Evolutionary conservation across 164 flowering plant species (phyloP), one percentile per base, ranked within the genome.

Genomic region (Macadamia tetraphylla): DNA sequence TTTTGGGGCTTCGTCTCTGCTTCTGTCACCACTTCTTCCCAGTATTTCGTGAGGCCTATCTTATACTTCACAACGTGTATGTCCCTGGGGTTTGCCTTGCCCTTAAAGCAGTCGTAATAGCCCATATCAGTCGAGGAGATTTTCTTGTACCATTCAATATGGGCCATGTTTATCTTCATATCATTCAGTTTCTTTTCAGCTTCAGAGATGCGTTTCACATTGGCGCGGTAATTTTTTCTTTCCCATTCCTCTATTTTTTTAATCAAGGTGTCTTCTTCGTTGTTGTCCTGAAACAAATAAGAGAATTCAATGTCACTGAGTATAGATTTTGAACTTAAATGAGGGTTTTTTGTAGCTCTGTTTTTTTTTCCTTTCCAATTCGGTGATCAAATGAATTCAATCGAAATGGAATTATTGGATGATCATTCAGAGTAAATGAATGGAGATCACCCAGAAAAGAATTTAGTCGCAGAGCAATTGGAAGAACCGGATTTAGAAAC

Each of bases 121-220:
- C 85, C 84, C 29, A 35, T 63, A 1, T 53, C 57, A 53, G 15
- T 15, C 6, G 53, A 65, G 64, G 70, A 52, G 0, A 3, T 40
- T 72, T 80, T 85, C 77, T 76, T 85, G 71, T 85, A 82, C 87
- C 84, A 82, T 67, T 83, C 87, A 2, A 85, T 58, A 0, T 58
- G 3, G 29, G 81, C 71, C 87, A 83, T 77, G 10, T 61, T 1
- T 15, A 58, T 48, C 73, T 83, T 85, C 17, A 63, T 55, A 0
- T 70, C 64, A 57, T 76, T 78, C 40, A 85, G 65, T 65, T 70
- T 76, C 71, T 73, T 77, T 51, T 51, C 1, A 6, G 51, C 9
- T 8, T 78, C 71, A 9, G 52, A 51, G 53, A 69, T 2, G 0
- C 57, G 35, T 55, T 9, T 69, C 67, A 56, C 70, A 14, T 46